Conservation (phyloP, 345 rosid genomes). For the Pistacia atlantica region DNA sequence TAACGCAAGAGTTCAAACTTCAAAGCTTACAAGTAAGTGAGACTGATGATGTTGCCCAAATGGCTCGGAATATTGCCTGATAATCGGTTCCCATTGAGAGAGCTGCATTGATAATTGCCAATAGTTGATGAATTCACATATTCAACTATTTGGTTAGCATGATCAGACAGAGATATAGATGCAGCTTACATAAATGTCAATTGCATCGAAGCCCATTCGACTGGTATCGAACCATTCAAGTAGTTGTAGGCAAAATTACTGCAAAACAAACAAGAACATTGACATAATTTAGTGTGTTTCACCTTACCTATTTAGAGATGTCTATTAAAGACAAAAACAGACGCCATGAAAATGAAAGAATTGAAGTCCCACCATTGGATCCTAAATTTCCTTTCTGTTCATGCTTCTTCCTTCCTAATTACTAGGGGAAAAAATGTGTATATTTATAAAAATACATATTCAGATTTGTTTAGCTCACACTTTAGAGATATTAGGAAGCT, state of each 20-base stretch:
- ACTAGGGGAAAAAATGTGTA: too few relatives aligned
- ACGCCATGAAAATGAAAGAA: too few relatives aligned
- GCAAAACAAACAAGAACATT: conserved; percentile 21
- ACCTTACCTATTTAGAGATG: too few relatives aligned
- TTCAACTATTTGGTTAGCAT: neutral
- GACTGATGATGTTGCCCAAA: conserved; percentile 42
- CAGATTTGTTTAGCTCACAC: neutral
- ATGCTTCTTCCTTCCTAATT: too few relatives aligned
- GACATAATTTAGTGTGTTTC: neutral
- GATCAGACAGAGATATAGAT: neutral
- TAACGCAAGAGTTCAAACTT: neutral
- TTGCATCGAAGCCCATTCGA: conserved; percentile 55
- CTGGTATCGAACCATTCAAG: conserved; percentile 56
- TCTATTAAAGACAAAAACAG: too few relatives aligned
- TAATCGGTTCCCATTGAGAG: conserved; percentile 42
- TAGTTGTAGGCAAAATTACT: conserved; percentile 66
- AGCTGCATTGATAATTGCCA: conserved; percentile 28
- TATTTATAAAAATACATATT: too few relatives aligned
- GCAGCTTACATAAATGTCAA: conserved; percentile 48
- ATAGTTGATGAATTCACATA: neutral
- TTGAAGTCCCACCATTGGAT: too few relatives aligned
- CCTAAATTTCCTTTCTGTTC: too few relatives aligned
- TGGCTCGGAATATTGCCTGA: conserved; percentile 43
- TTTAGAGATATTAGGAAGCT: neutral
- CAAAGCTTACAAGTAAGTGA: conserved; percentile 39